Base-by-base conservation (phyloP, 768 basidiomycete genomes). In the Tremella fuciformis region DNA sequence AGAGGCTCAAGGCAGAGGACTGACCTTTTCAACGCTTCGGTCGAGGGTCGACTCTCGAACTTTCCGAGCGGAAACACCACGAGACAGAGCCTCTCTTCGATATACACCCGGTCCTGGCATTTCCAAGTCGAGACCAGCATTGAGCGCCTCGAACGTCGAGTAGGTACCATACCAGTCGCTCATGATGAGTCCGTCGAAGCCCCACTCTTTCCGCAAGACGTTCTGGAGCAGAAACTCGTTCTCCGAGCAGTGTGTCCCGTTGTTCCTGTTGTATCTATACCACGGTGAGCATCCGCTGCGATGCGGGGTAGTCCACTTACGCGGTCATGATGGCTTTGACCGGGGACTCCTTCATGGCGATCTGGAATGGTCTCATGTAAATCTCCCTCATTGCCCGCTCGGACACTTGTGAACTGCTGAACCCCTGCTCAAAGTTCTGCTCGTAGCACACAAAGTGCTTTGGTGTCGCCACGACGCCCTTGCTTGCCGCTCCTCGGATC, bases 101-200 rank as follows among this genome's bases (percentile, higher is more conserved):
- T 60, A 68, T 47, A 37, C 47, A 2, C 64, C 39, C 8, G 58
- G 50, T 18, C 69, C 67, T 0, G 73, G 70, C 47, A 73, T 85
- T 67, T 87, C 85, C 38, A 90, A 81, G 69, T 89, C 86, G 21
- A 89, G 79, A 1, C 88, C 88, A n/a, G 87, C 86, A 58, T 88
- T 89, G 60, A 88, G 78, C 22, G 80, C 77, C 21, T 81, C 79
- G 62, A 84, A 84, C 29, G 88, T 78, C 53, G 84, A 83, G 78
- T 89, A 89, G 1, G 82, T 77, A 0, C 88, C 88, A 21, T 74
- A 87, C 88, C 89, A 91, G 72, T 90, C 89, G 58, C 86, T 87
- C 87, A 90, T 89, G 57, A 87, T 79, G 78, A 84, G 76, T 2
- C 86, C 86, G n/a, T 85, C 79, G 64, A 82, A 87, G 40, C 83